phyloP scores from a whole-genome alignment of 805 yeast species.

The Saccharomycopsis guyanensis region DNA sequence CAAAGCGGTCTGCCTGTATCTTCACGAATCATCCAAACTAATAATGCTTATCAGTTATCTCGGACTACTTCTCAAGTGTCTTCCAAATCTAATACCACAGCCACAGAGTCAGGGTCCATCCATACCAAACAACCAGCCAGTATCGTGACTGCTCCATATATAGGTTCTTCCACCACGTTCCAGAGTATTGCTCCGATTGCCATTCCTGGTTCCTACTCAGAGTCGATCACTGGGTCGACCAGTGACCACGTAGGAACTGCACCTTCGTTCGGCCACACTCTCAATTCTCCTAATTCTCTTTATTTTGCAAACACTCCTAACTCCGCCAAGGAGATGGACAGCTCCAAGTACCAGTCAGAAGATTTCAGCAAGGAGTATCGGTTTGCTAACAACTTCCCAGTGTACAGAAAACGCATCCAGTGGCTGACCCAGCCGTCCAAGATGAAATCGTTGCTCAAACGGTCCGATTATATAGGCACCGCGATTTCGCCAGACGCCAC shows the following conservation, averaged over 20 bases:
- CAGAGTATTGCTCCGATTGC: slow-evolving; percentile 4
- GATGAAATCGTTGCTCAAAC: slow-evolving; percentile 16
- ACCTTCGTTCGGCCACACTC: background rate
- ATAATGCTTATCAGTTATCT: background rate
- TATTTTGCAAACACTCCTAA: slow-evolving; percentile 6
- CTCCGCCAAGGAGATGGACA: background rate
- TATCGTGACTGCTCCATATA: background rate
- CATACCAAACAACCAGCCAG: background rate
- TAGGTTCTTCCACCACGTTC: background rate
- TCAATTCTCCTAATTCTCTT: slow-evolving; percentile 9
- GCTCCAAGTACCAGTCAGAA: slow-evolving; percentile 10
- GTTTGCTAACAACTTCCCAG: slow-evolving; percentile 77
- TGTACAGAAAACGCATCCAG: slow-evolving; percentile 55
- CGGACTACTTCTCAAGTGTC: background rate
- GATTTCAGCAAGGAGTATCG: slow-evolving; percentile 44
- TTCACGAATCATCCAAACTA: background rate
- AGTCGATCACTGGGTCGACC: background rate
- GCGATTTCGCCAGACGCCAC: slow-evolving; percentile 58
- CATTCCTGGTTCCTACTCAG: slow-evolving; percentile 3
- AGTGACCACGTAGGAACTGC: background rate
- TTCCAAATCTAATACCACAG: background rate
- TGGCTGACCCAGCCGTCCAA: slow-evolving; percentile 44
- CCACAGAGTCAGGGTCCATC: background rate
- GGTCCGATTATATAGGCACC: slow-evolving; percentile 35
- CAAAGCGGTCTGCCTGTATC: background rate